Evolutionary conservation across 2,329 filamentous ascomycete species (phyloP), one percentile per base, ranked within the genome.

Genomic region (Hypoxylon sp.): DNA sequence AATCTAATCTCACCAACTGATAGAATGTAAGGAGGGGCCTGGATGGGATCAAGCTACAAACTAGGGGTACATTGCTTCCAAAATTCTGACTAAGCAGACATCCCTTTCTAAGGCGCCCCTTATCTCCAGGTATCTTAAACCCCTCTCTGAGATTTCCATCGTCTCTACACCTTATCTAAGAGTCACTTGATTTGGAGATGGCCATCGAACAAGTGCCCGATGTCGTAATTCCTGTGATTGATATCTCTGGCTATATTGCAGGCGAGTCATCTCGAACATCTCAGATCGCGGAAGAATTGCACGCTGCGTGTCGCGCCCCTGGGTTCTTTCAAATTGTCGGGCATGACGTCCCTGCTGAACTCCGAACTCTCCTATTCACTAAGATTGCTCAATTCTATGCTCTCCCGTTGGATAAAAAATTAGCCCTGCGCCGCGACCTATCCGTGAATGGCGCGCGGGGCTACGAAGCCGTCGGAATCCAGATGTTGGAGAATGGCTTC

Each of bases 301-400:
- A 65, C 17, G 56, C 61, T 13, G 76, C 74, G 1, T 74, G 72
- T 62, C 69, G 66, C 32, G 58, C 65, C 17, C 75, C 70, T 7
- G 79, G 79, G 3, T 80, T 80, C 66, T 78, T 80, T 64, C 78
- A 80, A 64, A 75, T 80, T 7, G 66, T 74, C 6, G 77, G 77
- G 38, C 79, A 81, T 63, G 71, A 70, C 14, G 71, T 80, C n/a
- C 36, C 74, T 1, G 38, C 58, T 1, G 65, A 70, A 6, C 67
- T 79, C 21, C 76, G 77, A 38, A 23, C 63, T 11, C 72, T 70
- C 2, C 64, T 80, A 7, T 71, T 79, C 41, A 62, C 59, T 1
- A 68, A 65, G 2, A 70, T 77, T 9, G 66, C 69, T 10, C 49
- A 65, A 14, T 80, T 80, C 63, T 80, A 76, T 58, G 62, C 69